phyloP scores from a whole-genome alignment of 2,329 filamentous ascomycete species.

The Neurospora sp. region DNA sequence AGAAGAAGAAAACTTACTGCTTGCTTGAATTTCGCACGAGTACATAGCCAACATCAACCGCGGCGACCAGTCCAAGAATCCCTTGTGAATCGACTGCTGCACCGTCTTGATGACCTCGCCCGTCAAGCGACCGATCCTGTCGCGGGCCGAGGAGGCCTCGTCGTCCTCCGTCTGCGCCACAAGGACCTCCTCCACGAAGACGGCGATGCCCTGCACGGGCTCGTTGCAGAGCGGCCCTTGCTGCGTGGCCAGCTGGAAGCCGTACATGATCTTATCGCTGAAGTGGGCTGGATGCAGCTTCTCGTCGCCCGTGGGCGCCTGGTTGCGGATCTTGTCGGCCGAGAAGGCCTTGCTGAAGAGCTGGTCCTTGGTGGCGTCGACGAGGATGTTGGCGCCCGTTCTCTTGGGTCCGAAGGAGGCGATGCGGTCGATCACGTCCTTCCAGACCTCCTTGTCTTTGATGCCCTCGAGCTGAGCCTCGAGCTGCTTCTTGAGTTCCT shows the following conservation, averaged over 20 bases:
- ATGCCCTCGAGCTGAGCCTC: constrained; percentile 56
- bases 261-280: constrained; percentile 82
- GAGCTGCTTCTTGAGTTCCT: constrained; percentile 70
- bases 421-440: constrained; percentile 66
- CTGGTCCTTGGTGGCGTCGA: constrained; percentile 67
- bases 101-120: constrained; percentile 89
- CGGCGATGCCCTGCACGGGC: constrained; percentile 84
- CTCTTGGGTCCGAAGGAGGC: constrained; percentile 82
- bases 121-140: constrained; percentile 69
- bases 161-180: constrained; percentile 45
- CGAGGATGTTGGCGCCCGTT: constrained; percentile 77
- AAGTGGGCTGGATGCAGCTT: constrained; percentile 56
- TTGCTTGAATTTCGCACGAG: constrained; percentile 92
- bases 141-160: constrained; percentile 41
- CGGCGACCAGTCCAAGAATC: constrained; percentile 91
- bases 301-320: constrained; percentile 33
- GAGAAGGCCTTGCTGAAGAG: constrained; percentile 63
- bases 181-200: constrained; percentile 73
- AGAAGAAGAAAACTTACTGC: constrained; percentile 43
- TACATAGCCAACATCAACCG: constrained; percentile 97
- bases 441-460: constrained; percentile 70
- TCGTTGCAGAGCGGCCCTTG: constrained; percentile 90
- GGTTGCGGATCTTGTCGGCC: constrained; percentile 15
- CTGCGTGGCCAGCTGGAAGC: constrained; percentile 83
- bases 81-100: constrained; percentile 71